phyloP scores from a whole-genome alignment of 306 rosid genomes.

The Glycine latifolia region DNA sequence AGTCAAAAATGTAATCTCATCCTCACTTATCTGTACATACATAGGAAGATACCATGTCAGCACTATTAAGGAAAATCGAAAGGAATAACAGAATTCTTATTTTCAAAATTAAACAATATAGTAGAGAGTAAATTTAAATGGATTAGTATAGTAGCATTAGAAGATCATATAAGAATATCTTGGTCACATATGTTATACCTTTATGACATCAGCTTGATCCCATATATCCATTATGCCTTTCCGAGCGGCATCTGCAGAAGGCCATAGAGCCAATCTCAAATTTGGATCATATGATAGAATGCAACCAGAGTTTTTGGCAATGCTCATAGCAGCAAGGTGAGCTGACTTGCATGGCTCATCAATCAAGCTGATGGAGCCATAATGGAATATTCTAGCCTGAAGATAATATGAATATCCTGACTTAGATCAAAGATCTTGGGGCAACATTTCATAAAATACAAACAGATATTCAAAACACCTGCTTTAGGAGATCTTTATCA shows the following conservation, averaged over 20 bases:
- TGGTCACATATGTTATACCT: conserved; percentile 55
- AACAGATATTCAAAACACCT: conserved; percentile 53
- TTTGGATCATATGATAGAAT: conserved; percentile 95
- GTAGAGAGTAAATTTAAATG: not conserved
- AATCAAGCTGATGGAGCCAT: conserved; percentile 97
- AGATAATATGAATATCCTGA: conserved; percentile 30
- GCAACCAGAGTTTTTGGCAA: conserved; percentile 77
- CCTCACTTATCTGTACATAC: conserved; percentile 78
- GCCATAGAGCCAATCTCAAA: conserved; percentile 88
- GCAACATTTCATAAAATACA: not conserved
- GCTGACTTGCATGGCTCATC: conserved; percentile 84
- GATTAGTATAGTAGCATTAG: no score
- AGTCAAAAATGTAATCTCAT: conserved; percentile 76
- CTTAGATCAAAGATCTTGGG: not conserved
- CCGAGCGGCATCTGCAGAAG: conserved; percentile 77
- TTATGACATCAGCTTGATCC: conserved; percentile 85
- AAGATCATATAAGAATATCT: no score
- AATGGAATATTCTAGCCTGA: conserved; percentile 85
- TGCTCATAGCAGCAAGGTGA: conserved; percentile 82
- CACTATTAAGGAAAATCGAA: not conserved
- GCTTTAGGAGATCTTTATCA: conserved; percentile 62
- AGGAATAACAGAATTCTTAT: conserved; percentile 3
- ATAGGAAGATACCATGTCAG: conserved; percentile 34
- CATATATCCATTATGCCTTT: conserved; percentile 83
- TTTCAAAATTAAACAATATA: conserved; percentile 6